These are phyloP conservation scores for Schizophyllum commune DNA, from an alignment of 1,284 basidiomycete species.

Conservation along the genomic window DNA sequence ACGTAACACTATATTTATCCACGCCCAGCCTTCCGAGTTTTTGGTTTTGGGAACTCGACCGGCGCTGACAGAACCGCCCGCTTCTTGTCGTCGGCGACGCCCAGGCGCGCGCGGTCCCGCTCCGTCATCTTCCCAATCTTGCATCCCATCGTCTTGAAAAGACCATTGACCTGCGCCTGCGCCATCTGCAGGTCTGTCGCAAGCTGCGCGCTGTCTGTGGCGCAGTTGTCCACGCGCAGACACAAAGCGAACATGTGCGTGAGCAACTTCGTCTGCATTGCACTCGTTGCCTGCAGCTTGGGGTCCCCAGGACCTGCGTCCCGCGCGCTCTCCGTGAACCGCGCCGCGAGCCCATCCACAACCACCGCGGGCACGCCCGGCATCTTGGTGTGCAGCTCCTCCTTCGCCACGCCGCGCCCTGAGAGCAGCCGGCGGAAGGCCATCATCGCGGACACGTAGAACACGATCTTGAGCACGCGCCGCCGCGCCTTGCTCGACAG, in stretches of 20 bases:
- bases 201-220: constrained; percentile 57
- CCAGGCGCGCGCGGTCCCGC: constrained; percentile 59
- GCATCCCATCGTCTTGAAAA: constrained; percentile 44
- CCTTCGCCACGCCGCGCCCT: constrained; percentile 36
- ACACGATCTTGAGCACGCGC: constrained; percentile 50
- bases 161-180: constrained; percentile 44
- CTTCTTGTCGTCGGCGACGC: constrained; percentile 53
- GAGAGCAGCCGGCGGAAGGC: constrained; percentile 50
- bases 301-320: constrained; percentile 49
- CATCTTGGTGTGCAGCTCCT: constrained; percentile 48
- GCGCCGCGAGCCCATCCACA: constrained; percentile 65
- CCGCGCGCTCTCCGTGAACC: constrained; percentile 72
- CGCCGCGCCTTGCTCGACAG: constrained; percentile 43
- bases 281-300: constrained; percentile 64
- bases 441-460: constrained; percentile 76
- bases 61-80: constrained; percentile 70
- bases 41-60: constrained; percentile 68
- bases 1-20: not conserved
- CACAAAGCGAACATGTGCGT: constrained; percentile 77
- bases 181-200: constrained; percentile 69
- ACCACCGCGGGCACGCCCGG: constrained; percentile 53
- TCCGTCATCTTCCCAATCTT: constrained; percentile 52
- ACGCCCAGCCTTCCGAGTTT: constrained; percentile 23
- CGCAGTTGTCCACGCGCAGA: constrained; percentile 71
- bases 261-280: constrained; percentile 63